Conservation (phyloP, 2,329 filamentous ascomycete genomes). For the Aciculosporium take region DNA sequence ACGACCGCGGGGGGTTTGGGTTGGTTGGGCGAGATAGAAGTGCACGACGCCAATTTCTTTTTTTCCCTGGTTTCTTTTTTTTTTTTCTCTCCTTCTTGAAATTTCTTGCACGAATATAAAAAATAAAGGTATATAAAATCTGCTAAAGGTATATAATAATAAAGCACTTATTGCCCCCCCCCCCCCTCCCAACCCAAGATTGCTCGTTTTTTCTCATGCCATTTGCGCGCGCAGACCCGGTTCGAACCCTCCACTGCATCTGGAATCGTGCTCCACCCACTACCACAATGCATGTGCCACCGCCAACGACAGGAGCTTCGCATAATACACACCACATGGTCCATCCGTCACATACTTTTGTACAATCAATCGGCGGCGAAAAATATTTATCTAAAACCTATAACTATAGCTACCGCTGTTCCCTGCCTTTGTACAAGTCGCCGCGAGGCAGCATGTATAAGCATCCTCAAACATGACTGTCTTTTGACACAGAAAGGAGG, state of each 20-base stretch:
- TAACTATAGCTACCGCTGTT: constrained; percentile 1
- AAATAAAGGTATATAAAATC: no score
- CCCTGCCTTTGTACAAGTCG: constrained; percentile 21
- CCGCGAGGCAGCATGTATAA: constrained; percentile 35
- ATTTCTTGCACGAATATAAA: no score
- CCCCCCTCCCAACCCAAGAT: no score
- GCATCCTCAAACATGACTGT: neutral
- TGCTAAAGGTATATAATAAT: no score
- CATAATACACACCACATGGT: neutral
- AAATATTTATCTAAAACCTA: constrained; percentile 6
- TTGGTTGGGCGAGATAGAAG: constrained; percentile 40
- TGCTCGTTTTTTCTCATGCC: no score
- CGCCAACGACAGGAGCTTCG: neutral
- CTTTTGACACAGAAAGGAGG: neutral
- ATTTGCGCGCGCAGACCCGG: neutral
- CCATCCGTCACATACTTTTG: neutral
- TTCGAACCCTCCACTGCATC: constrained; percentile 1
- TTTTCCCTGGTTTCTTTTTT: constrained; percentile 10
- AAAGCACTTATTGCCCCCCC: no score
- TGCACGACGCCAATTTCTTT: constrained; percentile 32
- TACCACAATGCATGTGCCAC: no score
- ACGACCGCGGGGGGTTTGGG: constrained; percentile 50
- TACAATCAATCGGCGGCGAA: neutral
- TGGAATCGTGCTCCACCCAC: no score
- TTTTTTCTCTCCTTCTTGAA: neutral